These are phyloP conservation scores for Seiridium cupressi DNA, from an alignment of 2,329 filamentous ascomycete species.

Conservation along the genomic window DNA sequence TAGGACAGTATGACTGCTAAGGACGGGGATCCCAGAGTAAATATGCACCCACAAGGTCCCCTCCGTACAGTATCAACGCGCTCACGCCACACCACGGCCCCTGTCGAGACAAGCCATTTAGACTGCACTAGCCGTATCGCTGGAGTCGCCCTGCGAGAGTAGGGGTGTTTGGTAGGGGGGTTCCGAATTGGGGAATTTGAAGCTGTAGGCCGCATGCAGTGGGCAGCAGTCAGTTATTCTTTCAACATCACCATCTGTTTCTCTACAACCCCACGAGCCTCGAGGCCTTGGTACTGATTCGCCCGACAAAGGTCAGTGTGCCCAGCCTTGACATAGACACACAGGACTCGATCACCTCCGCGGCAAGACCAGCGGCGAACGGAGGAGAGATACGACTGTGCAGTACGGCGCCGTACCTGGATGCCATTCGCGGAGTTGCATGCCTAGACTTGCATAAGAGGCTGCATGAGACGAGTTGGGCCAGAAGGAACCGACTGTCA, in stretches of 20 bases:
- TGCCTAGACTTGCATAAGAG: conserved; percentile 3
- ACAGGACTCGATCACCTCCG: neutral
- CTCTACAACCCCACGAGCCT: neutral
- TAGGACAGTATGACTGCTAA: neutral
- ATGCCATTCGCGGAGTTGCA: conserved; percentile 2
- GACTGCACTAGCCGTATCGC: neutral
- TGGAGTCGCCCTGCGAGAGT: neutral
- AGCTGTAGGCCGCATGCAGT: neutral
- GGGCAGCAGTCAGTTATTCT: neutral
- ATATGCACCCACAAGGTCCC: neutral
- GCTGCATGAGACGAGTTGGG: neutral
- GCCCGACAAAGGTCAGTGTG: neutral
- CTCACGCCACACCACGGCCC: neutral
- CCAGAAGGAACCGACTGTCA: neutral
- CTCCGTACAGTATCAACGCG: neutral
- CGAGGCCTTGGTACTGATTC: neutral
- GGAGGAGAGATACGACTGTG: neutral
- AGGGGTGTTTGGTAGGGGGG: neutral
- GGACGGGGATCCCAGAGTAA: neutral
- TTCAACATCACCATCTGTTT: neutral
- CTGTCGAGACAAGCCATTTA: neutral
- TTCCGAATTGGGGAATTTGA: neutral
- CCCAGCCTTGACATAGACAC: neutral
- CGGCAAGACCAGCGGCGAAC: neutral
- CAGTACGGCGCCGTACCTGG: neutral